Conservation (phyloP, 176 grass and related monocot species). For the Phragmites australis region DNA sequence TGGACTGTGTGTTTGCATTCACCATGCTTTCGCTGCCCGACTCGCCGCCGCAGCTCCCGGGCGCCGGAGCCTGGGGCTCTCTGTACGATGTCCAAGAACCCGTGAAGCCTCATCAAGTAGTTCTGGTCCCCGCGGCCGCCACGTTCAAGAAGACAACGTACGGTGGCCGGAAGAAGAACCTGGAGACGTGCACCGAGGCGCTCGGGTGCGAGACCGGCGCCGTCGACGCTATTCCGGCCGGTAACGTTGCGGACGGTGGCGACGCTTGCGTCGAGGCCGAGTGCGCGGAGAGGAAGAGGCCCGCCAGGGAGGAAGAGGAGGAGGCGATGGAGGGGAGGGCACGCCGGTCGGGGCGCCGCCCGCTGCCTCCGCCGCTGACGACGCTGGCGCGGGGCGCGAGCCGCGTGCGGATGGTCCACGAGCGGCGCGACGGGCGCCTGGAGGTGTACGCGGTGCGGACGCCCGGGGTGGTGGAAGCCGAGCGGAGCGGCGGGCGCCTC, state of each 20-base stretch:
- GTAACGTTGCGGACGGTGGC: neutral
- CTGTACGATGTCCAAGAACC: conserved; percentile 22
- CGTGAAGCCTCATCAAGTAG: neutral
- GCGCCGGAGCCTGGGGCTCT: conserved; percentile 16
- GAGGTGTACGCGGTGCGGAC: conserved; percentile 54
- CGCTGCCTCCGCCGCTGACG: conserved; percentile 61
- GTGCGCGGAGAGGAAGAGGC: conserved; percentile 37
- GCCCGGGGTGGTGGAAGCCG: conserved; percentile 49
- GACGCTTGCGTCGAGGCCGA: neutral
- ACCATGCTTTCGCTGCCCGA: conserved; percentile 40
- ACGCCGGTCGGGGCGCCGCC: conserved; percentile 14
- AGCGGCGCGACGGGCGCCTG: conserved; percentile 62
- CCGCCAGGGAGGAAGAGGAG: conserved; percentile 10
- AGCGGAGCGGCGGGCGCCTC: conserved; percentile 67
- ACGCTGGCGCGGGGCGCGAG: conserved; percentile 43
- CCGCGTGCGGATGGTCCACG: conserved; percentile 51
- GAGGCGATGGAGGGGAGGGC: neutral
- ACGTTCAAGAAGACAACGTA: conserved; percentile 31
- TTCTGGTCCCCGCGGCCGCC: neutral
- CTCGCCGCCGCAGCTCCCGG: conserved; percentile 30
- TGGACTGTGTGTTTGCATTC: neutral
- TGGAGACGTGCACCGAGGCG: conserved; percentile 70
- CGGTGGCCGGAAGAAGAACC: conserved; percentile 52
- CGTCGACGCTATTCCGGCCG: conserved; percentile 30
- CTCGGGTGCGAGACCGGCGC: conserved; percentile 81